phyloP scores from a whole-genome alignment of 805 yeast genomes.

The Candida cerambycidarum region DNA sequence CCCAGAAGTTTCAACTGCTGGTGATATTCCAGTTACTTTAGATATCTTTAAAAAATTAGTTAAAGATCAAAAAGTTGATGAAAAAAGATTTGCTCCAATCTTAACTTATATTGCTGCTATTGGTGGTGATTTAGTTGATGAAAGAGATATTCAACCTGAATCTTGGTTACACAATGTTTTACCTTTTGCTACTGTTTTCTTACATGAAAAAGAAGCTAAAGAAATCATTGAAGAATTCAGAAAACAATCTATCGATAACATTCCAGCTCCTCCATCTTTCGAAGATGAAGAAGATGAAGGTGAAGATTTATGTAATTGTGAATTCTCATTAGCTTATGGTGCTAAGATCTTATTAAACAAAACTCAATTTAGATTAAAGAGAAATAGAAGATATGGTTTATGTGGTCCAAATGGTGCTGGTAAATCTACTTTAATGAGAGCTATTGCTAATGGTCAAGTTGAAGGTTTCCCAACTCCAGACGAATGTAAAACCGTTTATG shows the following conservation, averaged over 20 bases:
- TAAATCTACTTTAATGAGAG: slow-evolving; percentile 78
- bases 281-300: slow-evolving; percentile 98
- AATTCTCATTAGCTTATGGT: slow-evolving; percentile 99
- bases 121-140: slow-evolving; percentile 99
- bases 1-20: slow-evolving; percentile 98
- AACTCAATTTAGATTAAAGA: slow-evolving; percentile 97
- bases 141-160: slow-evolving; percentile 86
- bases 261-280: slow-evolving; percentile 92
- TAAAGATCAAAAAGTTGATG: slow-evolving; percentile 58
- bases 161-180: slow-evolving; percentile 87
- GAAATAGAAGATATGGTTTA: slow-evolving; percentile 98
- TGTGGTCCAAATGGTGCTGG: slow-evolving; percentile 65
- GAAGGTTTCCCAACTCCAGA: slow-evolving; percentile 99
- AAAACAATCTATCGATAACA: slow-evolving; percentile 95
- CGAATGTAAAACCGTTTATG: slow-evolving; percentile 98
- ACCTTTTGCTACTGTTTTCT: slow-evolving; percentile 94
- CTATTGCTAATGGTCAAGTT: slow-evolving; percentile 96
- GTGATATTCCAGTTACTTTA: slow-evolving; percentile 89
- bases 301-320: slow-evolving; percentile 99
- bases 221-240: slow-evolving; percentile 88
- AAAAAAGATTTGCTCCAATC: slow-evolving; percentile 76
- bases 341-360: slow-evolving; percentile 99
- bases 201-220: slow-evolving; percentile 90
- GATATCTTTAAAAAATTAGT: slow-evolving; percentile 75
- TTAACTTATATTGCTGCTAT: slow-evolving; percentile 86